phyloP scores from a whole-genome alignment of 139 green algal species.

The Eudorina sp. region DNA sequence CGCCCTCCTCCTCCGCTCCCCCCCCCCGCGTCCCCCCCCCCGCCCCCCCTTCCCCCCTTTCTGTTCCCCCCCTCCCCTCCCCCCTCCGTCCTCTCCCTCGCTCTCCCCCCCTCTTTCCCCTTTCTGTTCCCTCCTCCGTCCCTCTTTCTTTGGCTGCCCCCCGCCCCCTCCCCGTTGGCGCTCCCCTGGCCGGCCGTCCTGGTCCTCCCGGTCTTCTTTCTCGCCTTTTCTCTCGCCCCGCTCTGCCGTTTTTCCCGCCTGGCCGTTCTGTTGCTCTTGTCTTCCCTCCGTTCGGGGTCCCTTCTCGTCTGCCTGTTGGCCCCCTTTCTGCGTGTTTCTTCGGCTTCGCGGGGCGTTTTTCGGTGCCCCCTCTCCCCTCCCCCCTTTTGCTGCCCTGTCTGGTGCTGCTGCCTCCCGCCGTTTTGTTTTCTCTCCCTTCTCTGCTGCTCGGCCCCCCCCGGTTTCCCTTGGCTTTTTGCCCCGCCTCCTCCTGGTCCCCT shows the following conservation, averaged over 20 bases:
- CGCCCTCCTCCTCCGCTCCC: background rate
- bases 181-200: background rate
- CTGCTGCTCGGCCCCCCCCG: background rate
- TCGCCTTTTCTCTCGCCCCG: background rate
- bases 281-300: background rate
- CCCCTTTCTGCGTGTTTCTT: background rate
- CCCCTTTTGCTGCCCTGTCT: background rate
- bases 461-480: background rate
- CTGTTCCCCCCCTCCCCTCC: background rate
- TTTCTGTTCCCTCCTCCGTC: background rate
- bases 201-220: background rate
- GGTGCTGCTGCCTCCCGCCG: background rate
- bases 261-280: background rate
- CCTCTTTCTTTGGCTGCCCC: background rate
- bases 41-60: too few species aligned
- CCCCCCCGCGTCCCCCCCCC: too few species aligned
- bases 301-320: background rate
- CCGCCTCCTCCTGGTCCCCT: background rate
- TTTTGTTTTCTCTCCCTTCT: constrained; percentile 10
- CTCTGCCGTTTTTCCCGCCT: background rate
- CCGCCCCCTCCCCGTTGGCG: background rate
- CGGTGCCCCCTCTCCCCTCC: background rate
- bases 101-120: too few species aligned
- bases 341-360: background rate
- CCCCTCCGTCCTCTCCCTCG: background rate